Conservation (phyloP, 345 rosid genomes). For the Murraya paniculata region DNA sequence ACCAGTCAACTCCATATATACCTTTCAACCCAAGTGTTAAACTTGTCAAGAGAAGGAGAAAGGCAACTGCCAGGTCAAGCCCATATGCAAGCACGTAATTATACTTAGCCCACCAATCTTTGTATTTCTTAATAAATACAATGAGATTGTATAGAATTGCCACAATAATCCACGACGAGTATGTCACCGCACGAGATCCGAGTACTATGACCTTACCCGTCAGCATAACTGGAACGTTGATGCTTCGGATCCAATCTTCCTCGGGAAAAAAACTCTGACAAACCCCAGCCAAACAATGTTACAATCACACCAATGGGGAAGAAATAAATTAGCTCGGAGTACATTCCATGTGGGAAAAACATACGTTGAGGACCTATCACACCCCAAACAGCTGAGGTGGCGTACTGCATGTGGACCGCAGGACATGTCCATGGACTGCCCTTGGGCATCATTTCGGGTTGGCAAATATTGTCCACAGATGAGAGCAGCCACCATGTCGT, state of each 20-base stretch:
- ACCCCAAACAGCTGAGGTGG: slow-evolving; percentile 10
- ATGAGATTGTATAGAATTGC: background rate
- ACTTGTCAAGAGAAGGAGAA: background rate
- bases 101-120: slow-evolving; percentile 15
- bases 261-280: background rate
- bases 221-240: background rate
- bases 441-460: background rate
- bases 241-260: slow-evolving; percentile 4
- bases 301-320: background rate
- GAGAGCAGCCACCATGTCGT: slow-evolving; percentile 13
- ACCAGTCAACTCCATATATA: slow-evolving; percentile 13
- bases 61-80: slow-evolving; percentile 8
- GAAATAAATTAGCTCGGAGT: too few species aligned
- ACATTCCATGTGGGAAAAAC: too few species aligned
- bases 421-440: slow-evolving; percentile 19
- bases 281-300: background rate
- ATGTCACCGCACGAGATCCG: slow-evolving; percentile 1
- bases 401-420: too few species aligned
- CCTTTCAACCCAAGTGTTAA: background rate
- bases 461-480: slow-evolving; percentile 5
- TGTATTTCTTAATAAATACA: slow-evolving; percentile 4
- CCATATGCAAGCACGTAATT: background rate
- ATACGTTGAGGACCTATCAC: background rate
- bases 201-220: background rate
- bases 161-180: background rate